Base-by-base conservation (phyloP, 1,284 basidiomycete genomes). In the Meira nashicola region DNA sequence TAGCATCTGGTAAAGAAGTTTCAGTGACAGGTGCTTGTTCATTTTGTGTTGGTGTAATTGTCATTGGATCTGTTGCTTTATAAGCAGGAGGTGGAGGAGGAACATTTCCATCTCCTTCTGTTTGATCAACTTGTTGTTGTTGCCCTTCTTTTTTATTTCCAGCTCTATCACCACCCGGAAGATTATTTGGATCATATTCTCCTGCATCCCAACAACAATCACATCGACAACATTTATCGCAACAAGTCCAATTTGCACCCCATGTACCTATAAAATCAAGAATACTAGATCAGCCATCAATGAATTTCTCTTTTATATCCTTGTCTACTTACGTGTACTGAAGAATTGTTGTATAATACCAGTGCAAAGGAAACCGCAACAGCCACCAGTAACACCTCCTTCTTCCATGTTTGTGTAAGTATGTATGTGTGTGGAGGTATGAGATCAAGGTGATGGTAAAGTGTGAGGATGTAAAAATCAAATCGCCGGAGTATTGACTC, bases 151-250 rank as follows among this genome's bases (percentile, higher is more conserved):
- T 3, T 8, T 33, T 33, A 4, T 8, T 33, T 33, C 4, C 28
- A 33, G 8, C 28, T 33, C 28, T 23, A 17, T n/a, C 14, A 9
- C 12, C 44, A 5, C 46, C 46, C 12, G 19, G 50, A 11, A 33
- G 50, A 41, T 56, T 43, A 15, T 56, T 49, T n/a, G 40, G 43
- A 33, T 38, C 55, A 28, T 21, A 56, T 39, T 56, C 55, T 17
- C 55, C 55, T n/a, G 15, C 46, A 28, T 56, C 55, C 55, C 55
- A 56, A 40, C 55, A 50, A 49, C 55, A 56, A 14, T 56, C 39
- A 43, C 55, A 56, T 43, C 43, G 55, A 41, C 55, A 56, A 43
- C 55, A 56, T 19, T 12, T 50, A 41, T 56, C 55, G 19, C 39
- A 56, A 19, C 40, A 43, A n/a, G 54, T 55, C 40, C 54, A 55